phyloP scores from a whole-genome alignment of 2,329 filamentous ascomycete genomes.

The Calonectria hawksworthii region DNA sequence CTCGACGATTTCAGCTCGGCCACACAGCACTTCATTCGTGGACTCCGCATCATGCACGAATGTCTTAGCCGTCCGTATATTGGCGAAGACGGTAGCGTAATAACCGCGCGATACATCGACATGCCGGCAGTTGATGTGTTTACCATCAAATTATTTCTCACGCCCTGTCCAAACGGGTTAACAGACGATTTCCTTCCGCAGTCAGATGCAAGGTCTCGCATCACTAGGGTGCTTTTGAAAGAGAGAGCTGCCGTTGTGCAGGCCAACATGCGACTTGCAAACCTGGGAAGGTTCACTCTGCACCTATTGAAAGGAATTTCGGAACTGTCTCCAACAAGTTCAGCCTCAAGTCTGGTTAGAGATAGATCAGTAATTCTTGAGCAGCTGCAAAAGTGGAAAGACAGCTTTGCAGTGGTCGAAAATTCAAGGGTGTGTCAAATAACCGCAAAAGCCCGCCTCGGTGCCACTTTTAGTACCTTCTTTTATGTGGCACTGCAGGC shows the following conservation, averaged over 20 bases:
- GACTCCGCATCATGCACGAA: slow-evolving; percentile 24
- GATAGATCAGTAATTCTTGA: background rate
- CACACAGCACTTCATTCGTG: slow-evolving; percentile 13
- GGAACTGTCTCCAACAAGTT: background rate
- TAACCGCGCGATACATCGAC: background rate
- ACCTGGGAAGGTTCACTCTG: background rate
- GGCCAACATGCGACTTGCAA: background rate
- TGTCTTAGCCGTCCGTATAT: slow-evolving; percentile 7
- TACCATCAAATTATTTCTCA: slow-evolving; percentile 21
- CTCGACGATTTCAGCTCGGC: slow-evolving; percentile 13
- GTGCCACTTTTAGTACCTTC: background rate
- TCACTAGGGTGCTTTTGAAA: background rate
- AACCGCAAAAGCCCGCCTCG: background rate
- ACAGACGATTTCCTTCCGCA: background rate
- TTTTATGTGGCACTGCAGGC: background rate
- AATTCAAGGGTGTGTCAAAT: background rate
- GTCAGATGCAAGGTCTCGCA: background rate
- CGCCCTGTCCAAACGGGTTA: background rate
- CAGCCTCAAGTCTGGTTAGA: background rate
- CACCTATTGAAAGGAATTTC: background rate
- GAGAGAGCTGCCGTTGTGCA: background rate
- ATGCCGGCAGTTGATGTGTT: slow-evolving; percentile 19
- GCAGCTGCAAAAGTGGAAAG: background rate
- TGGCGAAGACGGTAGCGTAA: slow-evolving; percentile 5
- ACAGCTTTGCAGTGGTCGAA: background rate